Conservation (phyloP, 169 alveolate genomes). For the Pseudocohnilembus persalinus region DNA sequence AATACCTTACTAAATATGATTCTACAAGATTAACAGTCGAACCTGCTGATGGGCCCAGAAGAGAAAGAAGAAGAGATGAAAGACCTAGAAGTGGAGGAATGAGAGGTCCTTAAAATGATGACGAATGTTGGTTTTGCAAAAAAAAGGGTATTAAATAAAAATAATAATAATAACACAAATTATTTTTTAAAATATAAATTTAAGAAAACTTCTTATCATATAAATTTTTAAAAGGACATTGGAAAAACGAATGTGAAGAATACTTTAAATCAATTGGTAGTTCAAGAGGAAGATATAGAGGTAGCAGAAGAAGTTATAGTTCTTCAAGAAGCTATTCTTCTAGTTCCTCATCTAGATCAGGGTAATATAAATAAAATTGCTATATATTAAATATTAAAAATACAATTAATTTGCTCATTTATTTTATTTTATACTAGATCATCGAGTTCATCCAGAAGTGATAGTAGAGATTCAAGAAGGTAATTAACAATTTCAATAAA, state of each 20-base stretch:
- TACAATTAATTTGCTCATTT: too few relatives aligned
- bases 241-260: neutral
- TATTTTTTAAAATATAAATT: too few relatives aligned
- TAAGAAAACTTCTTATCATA: too few relatives aligned
- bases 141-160: neutral
- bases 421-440: neutral
- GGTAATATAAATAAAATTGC: neutral
- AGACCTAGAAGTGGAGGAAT: too few relatives aligned
- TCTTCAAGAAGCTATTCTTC: neutral
- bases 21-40: neutral
- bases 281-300: neutral
- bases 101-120: neutral
- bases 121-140: neutral
- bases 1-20: neutral
- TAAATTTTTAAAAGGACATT: neutral
- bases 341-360: neutral
- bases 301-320: neutral
- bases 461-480: neutral
- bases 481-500: neutral
- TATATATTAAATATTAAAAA: too few relatives aligned
- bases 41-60: neutral
- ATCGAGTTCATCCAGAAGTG: neutral
- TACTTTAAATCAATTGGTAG: too few relatives aligned
- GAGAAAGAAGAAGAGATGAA: neutral
- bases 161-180: neutral